phyloP scores from a whole-genome alignment of 768 basidiomycete genomes.

The Rhizopogon roseolus region DNA sequence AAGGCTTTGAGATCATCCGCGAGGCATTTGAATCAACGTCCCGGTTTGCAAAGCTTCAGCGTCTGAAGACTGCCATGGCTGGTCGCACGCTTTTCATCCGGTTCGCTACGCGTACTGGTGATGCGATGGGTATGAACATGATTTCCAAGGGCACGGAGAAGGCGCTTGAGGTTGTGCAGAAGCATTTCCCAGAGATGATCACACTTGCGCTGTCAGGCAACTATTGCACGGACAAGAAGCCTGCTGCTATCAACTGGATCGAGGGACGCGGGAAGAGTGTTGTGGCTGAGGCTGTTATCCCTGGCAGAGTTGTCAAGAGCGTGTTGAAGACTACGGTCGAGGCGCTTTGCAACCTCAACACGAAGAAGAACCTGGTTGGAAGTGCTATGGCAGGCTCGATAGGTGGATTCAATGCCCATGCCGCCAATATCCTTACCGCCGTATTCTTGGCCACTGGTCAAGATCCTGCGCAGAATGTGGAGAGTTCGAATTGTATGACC shows the following conservation, averaged over 20 bases:
- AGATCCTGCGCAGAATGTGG: slow-evolving; percentile 98
- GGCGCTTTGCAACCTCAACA: slow-evolving; percentile 84
- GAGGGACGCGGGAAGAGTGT: slow-evolving; percentile 98
- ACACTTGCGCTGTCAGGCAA: slow-evolving; percentile 92
- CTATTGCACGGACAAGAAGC: slow-evolving; percentile 99
- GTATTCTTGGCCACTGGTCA: slow-evolving; percentile 96
- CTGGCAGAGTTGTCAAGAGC: slow-evolving; percentile 80
- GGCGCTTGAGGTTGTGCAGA: slow-evolving; percentile 75
- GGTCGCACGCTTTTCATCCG: slow-evolving; percentile 91
- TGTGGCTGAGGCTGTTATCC: slow-evolving; percentile 91
- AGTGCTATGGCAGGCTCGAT: slow-evolving; percentile 98
- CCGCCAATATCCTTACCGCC: slow-evolving; percentile 94
- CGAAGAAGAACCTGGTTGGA: slow-evolving; percentile 96
- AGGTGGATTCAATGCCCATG: slow-evolving; percentile 98
- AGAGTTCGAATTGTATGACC: slow-evolving; percentile 97
- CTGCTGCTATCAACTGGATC: slow-evolving; percentile 99
- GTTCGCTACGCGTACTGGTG: slow-evolving; percentile 92
- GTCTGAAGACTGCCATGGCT: slow-evolving; percentile 85
- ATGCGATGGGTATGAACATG: slow-evolving; percentile 99
- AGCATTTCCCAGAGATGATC: slow-evolving; percentile 85
- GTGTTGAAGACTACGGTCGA: slow-evolving; percentile 96
- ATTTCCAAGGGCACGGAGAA: slow-evolving; percentile 98
- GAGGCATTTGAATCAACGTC: slow-evolving; percentile 92
- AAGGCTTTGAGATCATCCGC: slow-evolving; percentile 72
- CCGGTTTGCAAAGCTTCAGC: slow-evolving; percentile 83